Conservation (phyloP, 176 grass and related monocot genomes). For the Saccharum spontaneum region DNA sequence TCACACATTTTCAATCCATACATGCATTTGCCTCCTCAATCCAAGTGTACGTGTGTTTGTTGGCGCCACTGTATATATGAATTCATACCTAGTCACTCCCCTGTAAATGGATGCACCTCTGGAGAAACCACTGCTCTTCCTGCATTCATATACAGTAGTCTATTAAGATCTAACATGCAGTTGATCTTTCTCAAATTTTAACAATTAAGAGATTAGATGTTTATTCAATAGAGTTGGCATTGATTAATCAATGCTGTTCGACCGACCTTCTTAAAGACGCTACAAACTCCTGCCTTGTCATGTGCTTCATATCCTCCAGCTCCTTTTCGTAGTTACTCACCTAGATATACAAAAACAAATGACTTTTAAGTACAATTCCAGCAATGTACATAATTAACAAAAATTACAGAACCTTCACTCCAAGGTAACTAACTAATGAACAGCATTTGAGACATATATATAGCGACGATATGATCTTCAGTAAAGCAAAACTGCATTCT, state of each 20-base stretch:
- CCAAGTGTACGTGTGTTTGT: not conserved
- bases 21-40: not conserved
- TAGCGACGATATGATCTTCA: not conserved
- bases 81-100: slow-evolving; percentile 72
- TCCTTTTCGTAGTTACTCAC: slow-evolving; percentile 73
- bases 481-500: not conserved
- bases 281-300: slow-evolving; percentile 82
- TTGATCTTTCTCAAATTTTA: not conserved
- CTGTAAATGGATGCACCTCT: slow-evolving; percentile 84
- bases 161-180: not conserved
- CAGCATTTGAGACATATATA: not conserved
- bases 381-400: not conserved
- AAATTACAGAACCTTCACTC: not conserved
- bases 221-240: not conserved
- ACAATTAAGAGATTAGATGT: not conserved
- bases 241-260: not conserved
- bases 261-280: slow-evolving; percentile 72
- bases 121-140: slow-evolving; percentile 85
- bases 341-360: slow-evolving; percentile 43
- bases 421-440: not conserved
- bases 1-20: not conserved
- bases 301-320: slow-evolving; percentile 85
- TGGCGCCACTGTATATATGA: not conserved
- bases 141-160: not conserved
- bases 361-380: slow-evolving; percentile 33